Conservation (phyloP, 208 protist species). For the Leishmania tropica region DNA sequence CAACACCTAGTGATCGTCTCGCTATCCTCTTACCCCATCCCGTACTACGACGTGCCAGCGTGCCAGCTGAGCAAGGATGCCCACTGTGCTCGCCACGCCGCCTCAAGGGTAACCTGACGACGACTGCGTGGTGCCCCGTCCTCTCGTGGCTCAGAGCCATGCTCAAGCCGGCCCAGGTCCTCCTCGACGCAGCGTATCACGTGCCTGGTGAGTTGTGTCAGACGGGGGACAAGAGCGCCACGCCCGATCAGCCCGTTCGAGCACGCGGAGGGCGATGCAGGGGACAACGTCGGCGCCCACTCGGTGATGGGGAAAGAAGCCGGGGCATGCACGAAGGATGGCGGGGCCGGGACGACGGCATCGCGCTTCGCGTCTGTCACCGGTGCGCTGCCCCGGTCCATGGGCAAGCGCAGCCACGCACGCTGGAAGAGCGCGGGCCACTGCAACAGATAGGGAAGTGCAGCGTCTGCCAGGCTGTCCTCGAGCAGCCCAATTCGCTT, state of each 20-base stretch:
- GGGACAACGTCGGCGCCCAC: neutral
- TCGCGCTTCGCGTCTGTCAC: neutral
- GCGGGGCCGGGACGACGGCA: neutral
- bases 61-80: constrained; percentile 22
- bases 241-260: neutral
- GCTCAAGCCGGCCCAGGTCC: constrained; percentile 18
- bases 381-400: neutral
- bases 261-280: neutral
- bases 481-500: constrained; percentile 75
- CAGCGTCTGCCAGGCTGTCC: constrained; percentile 71
- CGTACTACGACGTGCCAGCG: neutral
- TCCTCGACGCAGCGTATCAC: constrained; percentile 21
- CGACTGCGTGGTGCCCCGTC: constrained; percentile 21
- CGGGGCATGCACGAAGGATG: neutral
- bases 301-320: neutral
- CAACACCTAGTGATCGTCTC: neutral
- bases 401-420: constrained; percentile 61
- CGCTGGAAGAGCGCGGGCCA: constrained; percentile 66
- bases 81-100: constrained; percentile 32
- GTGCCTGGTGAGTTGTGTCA: constrained; percentile 20
- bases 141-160: neutral
- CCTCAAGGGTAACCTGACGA: constrained; percentile 27
- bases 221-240: constrained; percentile 5
- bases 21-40: neutral
- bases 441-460: constrained; percentile 52